These are phyloP conservation scores for Yamadazyma olivae DNA, from an alignment of 805 yeast species.

Conservation along the genomic window DNA sequence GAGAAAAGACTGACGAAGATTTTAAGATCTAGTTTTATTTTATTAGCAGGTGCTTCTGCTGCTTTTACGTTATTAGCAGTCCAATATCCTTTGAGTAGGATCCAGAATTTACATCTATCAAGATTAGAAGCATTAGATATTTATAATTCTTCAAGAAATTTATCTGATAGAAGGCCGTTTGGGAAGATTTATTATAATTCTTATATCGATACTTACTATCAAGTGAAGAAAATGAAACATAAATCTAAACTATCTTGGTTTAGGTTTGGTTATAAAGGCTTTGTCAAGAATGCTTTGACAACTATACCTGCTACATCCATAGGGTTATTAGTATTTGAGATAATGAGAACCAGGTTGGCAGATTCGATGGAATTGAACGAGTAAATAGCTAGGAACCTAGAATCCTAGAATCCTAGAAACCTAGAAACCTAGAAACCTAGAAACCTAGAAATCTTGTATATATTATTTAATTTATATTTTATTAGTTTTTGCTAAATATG, in stretches of 20 bases:
- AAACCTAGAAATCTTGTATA: too few species aligned
- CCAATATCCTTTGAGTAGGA: slow-evolving; percentile 77
- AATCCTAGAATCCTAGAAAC: too few species aligned
- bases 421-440: too few species aligned
- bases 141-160: slow-evolving; percentile 33
- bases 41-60: slow-evolving; percentile 86
- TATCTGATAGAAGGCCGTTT: slow-evolving; percentile 27
- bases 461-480: slow-evolving; percentile 5
- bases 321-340: slow-evolving; percentile 81
- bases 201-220: slow-evolving; percentile 70
- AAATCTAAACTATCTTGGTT: slow-evolving; percentile 57
- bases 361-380: slow-evolving; percentile 22
- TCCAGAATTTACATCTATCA: slow-evolving; percentile 76
- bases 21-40: slow-evolving; percentile 65
- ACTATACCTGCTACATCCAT: slow-evolving; percentile 87
- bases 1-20: slow-evolving; percentile 42
- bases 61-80: slow-evolving; percentile 72
- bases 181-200: slow-evolving; percentile 65
- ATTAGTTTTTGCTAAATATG: slow-evolving; percentile 52
- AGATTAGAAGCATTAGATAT: slow-evolving; percentile 79
- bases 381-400: too few species aligned
- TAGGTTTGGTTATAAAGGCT: slow-evolving; percentile 76
- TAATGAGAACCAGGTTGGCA: slow-evolving; percentile 53
- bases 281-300: slow-evolving; percentile 64
- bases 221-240: slow-evolving; percentile 50